phyloP scores from a whole-genome alignment of 2,329 filamentous ascomycete species.

The Talaromyces sp. region DNA sequence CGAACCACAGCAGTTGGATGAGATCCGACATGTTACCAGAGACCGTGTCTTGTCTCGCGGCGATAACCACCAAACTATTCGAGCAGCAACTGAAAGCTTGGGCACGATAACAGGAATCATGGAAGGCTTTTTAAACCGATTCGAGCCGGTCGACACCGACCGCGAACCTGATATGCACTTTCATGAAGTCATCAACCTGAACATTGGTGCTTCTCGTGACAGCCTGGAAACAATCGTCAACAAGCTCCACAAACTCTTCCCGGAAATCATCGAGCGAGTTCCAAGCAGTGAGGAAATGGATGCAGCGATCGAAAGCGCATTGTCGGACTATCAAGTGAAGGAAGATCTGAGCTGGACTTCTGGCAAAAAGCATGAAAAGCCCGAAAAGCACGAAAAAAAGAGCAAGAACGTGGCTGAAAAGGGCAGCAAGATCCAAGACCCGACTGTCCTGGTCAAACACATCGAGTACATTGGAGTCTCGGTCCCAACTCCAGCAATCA shows the following conservation, averaged over 20 bases:
- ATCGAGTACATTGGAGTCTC: conserved; percentile 64
- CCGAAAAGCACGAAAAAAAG: conserved; percentile 11
- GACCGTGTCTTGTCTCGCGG: conserved; percentile 77
- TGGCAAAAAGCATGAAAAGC: conserved; percentile 41
- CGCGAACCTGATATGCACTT: conserved; percentile 73
- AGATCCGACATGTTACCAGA: conserved; percentile 69
- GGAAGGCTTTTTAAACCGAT: conserved; percentile 86
- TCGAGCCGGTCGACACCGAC: conserved; percentile 68
- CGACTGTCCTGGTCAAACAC: conserved; percentile 43
- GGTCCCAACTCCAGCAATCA: conserved; percentile 49
- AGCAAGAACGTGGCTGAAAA: conserved; percentile 9
- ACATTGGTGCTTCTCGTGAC: conserved; percentile 72
- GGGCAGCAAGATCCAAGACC: conserved; percentile 16
- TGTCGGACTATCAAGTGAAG: conserved; percentile 72
- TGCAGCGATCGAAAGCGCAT: conserved; percentile 67
- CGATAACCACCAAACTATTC: conserved; percentile 97
- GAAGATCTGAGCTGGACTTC: conserved; percentile 64
- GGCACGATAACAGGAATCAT: conserved; percentile 82
- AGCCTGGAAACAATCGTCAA: conserved; percentile 78
- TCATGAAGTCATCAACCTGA: conserved; percentile 77
- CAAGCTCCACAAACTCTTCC: conserved; percentile 70
- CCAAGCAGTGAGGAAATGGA: conserved; percentile 73
- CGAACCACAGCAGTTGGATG: conserved; percentile 60
- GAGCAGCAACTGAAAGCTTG: conserved; percentile 66
- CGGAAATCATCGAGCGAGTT: conserved; percentile 61